Evolutionary conservation across 352 stramenopile genomes (phyloP), one percentile per base, ranked within the genome.

Genomic region (Pilasporangium apinafurcum): DNA sequence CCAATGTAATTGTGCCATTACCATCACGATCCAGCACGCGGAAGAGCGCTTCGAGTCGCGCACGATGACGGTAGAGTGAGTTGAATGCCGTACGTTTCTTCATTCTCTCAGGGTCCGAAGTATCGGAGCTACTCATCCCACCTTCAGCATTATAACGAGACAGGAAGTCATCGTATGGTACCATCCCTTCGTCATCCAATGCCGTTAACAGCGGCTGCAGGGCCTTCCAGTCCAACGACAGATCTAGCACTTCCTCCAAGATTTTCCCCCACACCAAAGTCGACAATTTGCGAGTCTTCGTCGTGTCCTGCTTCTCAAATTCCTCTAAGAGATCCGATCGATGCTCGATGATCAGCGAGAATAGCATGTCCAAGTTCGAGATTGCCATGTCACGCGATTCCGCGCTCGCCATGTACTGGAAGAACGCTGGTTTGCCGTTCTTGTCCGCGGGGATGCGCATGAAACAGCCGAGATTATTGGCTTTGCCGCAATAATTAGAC

Each of bases 351-450:
- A 93, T 88, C n/a, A 91, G 63, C 41, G 72, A 86, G 37, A 93
- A 90, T n/a, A 93, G 62, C 35, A 61, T 78, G 44, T 93, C 81
- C 26, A 93, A 48, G 52, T 93, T 93, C 34, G 78, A 83, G 14
- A 88, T 61, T 3, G 57, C 81, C 62, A 91, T 85, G 34, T 93
- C 81, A 12, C 77, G 77, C 45, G 77, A 82, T 52, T 87, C 78
- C 12, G 71, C 68, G 21, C 68, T 90, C 8, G 81, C 81, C 77
- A 91, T 92, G 53, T 90, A 92, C 64, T 92, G 81, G 55, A 92
- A 89, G 48, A 92, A 92, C 5, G 75, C 78, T 8, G 81, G 81
- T 47, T 90, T 92, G 31, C 71, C 73, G 25, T 71, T 63, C n/a
- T 37, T 55, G 26, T 67, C 72, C 17, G 71, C 68, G 18, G 78